Evolutionary conservation across 2,329 filamentous ascomycete genomes (phyloP).

Genomic region (Cladophialophora yegresii): DNA sequence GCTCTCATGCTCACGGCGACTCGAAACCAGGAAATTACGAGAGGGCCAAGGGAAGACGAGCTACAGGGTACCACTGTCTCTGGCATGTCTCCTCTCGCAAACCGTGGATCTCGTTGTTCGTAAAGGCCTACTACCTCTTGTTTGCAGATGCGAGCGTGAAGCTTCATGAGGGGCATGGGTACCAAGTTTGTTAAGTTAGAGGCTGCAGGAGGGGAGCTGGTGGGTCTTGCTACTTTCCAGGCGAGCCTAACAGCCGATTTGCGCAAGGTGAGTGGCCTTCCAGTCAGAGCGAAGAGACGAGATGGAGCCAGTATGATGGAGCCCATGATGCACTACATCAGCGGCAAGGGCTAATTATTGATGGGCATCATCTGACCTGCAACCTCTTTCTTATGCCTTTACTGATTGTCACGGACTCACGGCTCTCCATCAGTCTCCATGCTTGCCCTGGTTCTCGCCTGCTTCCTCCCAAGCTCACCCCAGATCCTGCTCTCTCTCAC

Average conservation of each 20-base stretch:
- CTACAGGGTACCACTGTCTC: not conserved
- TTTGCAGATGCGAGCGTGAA: not conserved
- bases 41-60: not conserved
- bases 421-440: conserved; percentile 5
- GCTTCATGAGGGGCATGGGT: not conserved
- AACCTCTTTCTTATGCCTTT: conserved; percentile 19
- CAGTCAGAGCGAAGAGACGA: conserved; percentile 10
- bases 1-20: not conserved
- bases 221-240: conserved; percentile 18
- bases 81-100: not conserved
- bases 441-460: conserved; percentile 17
- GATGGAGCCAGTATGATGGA: conserved; percentile 20
- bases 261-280: conserved; percentile 16
- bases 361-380: conserved; percentile 33
- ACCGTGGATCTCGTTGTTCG: conserved; percentile 8
- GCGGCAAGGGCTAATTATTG: conserved; percentile 15
- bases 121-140: conserved; percentile 8
- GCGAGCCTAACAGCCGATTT: conserved; percentile 23
- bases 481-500: conserved; percentile 8
- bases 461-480: conserved; percentile 3
- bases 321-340: conserved; percentile 22
- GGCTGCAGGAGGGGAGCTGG: conserved; percentile 14
- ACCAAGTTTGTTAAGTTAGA: conserved; percentile 1
- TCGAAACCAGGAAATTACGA: conserved; percentile 2
- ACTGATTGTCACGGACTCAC: conserved; percentile 9